Percentiles rank a stretch among this genome's conserved stretches.
Evolutionary conservation across 768 basidiomycete genomes (phyloP).

Genomic region (Xerocomellus dryophilus): DNA sequence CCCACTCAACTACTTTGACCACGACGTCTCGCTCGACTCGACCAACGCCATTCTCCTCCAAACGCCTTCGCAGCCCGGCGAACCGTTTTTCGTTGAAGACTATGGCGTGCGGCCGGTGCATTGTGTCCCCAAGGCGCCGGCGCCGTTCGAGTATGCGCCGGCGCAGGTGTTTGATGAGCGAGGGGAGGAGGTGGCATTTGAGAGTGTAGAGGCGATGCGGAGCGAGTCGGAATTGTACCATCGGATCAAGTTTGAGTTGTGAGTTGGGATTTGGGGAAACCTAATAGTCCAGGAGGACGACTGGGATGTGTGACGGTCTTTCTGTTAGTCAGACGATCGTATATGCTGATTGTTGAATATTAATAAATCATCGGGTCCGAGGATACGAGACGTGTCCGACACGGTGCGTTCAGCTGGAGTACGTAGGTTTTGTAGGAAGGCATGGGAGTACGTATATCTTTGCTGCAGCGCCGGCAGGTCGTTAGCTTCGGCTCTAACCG

Average conservation of each 20-base stretch:
- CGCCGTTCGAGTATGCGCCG: conserved; percentile 39
- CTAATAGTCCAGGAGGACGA: too few relatives aligned
- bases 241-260: conserved; percentile 36
- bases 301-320: too few relatives aligned
- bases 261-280: not conserved
- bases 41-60: conserved; percentile 50
- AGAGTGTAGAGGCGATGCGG: conserved; percentile 39
- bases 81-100: conserved; percentile 45
- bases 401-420: too few relatives aligned
- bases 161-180: conserved; percentile 34
- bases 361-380: too few relatives aligned
- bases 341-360: too few relatives aligned
- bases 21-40: conserved; percentile 58
- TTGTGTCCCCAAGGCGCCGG: conserved; percentile 38
- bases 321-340: too few relatives aligned
- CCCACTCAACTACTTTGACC: conserved; percentile 65
- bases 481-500: too few relatives aligned
- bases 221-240: conserved; percentile 39
- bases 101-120: conserved; percentile 46
- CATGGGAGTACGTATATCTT: too few relatives aligned
- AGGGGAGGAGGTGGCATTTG: conserved; percentile 30
- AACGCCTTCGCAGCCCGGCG: conserved; percentile 37
- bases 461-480: too few relatives aligned
- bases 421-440: too few relatives aligned
- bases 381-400: too few relatives aligned